These are phyloP conservation scores for Cunninghamia lanceolata DNA, from an alignment of 75 land plant species.

Conservation along the genomic window DNA sequence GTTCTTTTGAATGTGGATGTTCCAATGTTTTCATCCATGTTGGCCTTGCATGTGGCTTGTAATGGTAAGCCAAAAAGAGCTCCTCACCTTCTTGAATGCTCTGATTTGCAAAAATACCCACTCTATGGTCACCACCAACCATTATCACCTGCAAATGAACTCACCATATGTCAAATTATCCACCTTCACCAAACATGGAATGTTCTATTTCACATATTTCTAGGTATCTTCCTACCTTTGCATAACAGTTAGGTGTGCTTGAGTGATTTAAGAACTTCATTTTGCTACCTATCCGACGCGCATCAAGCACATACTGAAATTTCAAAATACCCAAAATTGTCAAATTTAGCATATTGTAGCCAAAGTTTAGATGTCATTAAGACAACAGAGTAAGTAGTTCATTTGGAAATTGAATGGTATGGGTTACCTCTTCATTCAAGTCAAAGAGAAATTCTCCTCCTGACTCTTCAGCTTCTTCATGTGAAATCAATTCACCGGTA, in stretches of 20 bases:
- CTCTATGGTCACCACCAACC: conserved; percentile 98
- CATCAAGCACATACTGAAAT: conserved; percentile 91
- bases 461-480: conserved; percentile 60
- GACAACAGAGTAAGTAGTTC: neutral
- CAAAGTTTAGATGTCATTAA: neutral
- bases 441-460: conserved; percentile 99
- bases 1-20: conserved; percentile 38
- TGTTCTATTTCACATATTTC: neutral
- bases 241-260: conserved; percentile 94
- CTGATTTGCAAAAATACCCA: conserved; percentile 95
- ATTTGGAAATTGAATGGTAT: neutral
- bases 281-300: conserved; percentile 91
- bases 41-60: conserved; percentile 83
- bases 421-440: conserved; percentile 82
- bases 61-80: conserved; percentile 90
- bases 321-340: neutral
- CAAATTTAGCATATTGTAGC: neutral
- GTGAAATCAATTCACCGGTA: no score
- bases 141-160: conserved; percentile 58
- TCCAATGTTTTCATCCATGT: conserved; percentile 87
- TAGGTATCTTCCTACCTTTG: conserved; percentile 51
- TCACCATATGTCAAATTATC: neutral
- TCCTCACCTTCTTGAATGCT: conserved; percentile 86
- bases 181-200: neutral
- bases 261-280: conserved; percentile 98